phyloP scores from a whole-genome alignment of 1,284 basidiomycete species.

The Cryptococcus sp. region DNA sequence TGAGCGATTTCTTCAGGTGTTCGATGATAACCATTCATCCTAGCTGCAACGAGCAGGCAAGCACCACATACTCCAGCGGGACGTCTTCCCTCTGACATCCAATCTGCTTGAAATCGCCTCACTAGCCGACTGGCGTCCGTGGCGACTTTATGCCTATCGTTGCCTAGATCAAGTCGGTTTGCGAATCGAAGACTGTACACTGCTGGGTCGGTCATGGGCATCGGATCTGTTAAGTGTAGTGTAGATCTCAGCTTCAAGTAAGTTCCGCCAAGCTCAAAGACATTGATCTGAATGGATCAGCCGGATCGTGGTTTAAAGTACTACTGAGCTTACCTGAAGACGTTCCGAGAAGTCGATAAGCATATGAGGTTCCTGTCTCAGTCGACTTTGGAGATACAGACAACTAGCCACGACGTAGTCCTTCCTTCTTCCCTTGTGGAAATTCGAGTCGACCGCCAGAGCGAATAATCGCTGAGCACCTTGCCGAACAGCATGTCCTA shows the following conservation, averaged over 20 bases:
- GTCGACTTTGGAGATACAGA: constrained; percentile 88
- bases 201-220: constrained; percentile 78
- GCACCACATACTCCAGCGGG: constrained; percentile 98
- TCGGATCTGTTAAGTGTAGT: constrained; percentile 75
- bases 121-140: constrained; percentile 92
- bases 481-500: constrained; percentile 74
- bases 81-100: constrained; percentile 92
- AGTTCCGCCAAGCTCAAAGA: constrained; percentile 93
- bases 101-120: constrained; percentile 91
- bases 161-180: constrained; percentile 92
- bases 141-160: constrained; percentile 86
- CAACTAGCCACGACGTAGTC: constrained; percentile 93
- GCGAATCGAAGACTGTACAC: constrained; percentile 97
- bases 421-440: constrained; percentile 86
- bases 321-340: constrained; percentile 61
- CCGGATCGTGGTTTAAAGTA: background rate
- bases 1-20: constrained; percentile 94
- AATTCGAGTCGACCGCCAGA: constrained; percentile 88
- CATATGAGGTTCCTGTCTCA: constrained; percentile 87
- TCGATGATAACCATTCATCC: constrained; percentile 96
- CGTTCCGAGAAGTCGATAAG: constrained; percentile 96
- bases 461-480: constrained; percentile 85
- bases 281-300: constrained; percentile 69
- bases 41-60: constrained; percentile 85
- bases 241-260: constrained; percentile 91